A percentile compares a stretch with the other conserved stretches of the same genome.
Conservation (phyloP, 2,329 filamentous ascomycete species). For the Davidsoniella virescens region DNA sequence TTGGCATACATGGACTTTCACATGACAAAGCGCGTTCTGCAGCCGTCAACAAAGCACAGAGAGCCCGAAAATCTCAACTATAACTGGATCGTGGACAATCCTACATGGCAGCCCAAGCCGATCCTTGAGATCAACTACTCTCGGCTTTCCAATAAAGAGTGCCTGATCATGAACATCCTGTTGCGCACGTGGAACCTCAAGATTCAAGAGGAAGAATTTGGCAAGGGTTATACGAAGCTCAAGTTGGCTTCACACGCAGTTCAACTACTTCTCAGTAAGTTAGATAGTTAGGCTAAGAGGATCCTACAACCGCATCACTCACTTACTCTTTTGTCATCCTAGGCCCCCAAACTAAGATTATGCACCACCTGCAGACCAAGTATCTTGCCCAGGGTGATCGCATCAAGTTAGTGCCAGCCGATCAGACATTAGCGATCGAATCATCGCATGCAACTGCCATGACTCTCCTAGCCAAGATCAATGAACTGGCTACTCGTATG, state of each 20-base stretch:
- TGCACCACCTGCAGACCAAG: constrained; percentile 19
- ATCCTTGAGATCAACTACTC: neutral
- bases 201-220: constrained; percentile 28
- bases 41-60: constrained; percentile 5
- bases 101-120: constrained; percentile 27
- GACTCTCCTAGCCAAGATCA: constrained; percentile 23
- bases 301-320: neutral
- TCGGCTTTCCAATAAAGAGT: constrained; percentile 23
- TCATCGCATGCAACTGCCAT: constrained; percentile 11
- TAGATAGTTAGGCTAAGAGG: constrained; percentile 15
- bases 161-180: constrained; percentile 28
- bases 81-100: constrained; percentile 26
- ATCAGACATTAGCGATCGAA: constrained; percentile 13
- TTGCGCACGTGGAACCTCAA: constrained; percentile 34
- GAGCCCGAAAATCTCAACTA: constrained; percentile 15
- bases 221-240: constrained; percentile 26
- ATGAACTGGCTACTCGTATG: constrained; percentile 19
- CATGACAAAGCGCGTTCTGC: neutral
- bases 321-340: neutral
- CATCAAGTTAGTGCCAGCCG: constrained; percentile 5
- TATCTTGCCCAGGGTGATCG: constrained; percentile 17
- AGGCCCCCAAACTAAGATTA: constrained; percentile 12
- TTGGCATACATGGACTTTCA: constrained; percentile 23
- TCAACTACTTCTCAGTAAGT: constrained; percentile 29
- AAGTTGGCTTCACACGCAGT: constrained; percentile 26